Conservation (phyloP, 139 green algal genomes). For the Volvox africanus region DNA sequence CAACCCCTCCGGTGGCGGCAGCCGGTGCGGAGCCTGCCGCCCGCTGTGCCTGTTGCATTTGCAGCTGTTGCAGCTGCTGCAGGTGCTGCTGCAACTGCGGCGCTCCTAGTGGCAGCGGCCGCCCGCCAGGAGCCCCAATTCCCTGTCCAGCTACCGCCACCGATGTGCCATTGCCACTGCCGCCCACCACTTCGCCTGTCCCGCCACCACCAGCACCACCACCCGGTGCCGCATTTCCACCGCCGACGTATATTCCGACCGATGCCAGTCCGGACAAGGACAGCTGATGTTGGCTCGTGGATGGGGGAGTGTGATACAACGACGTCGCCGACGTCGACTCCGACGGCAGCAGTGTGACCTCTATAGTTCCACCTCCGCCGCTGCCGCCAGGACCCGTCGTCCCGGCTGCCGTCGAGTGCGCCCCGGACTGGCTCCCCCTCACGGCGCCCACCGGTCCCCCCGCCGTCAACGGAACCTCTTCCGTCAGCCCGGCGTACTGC, state of each 20-base stretch:
- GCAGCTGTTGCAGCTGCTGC: conserved; percentile 45
- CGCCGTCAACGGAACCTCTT: background rate
- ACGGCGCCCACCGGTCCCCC: background rate
- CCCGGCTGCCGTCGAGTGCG: background rate
- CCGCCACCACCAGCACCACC: background rate
- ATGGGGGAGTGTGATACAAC: background rate
- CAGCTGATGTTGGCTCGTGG: conserved; percentile 14
- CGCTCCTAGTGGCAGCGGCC: conserved; percentile 10
- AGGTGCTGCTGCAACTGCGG: conserved; percentile 59
- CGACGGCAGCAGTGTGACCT: background rate
- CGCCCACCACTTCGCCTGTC: background rate
- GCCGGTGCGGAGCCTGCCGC: background rate
- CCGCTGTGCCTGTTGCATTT: conserved; percentile 12
- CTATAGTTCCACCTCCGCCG: background rate
- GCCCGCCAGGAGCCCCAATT: background rate
- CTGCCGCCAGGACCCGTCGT: background rate
- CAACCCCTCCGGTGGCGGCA: background rate
- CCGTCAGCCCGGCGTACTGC: background rate
- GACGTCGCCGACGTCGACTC: background rate
- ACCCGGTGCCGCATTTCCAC: background rate
- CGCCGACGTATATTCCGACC: background rate
- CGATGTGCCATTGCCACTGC: background rate
- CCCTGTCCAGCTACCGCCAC: background rate
- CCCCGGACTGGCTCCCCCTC: background rate
- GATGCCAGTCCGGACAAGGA: conserved; percentile 3